Percentiles rank a stretch among this genome's conserved stretches.
Evolutionary conservation across 371 early-diverging fungal genomes (phyloP).

Genomic region (Thermomucor indicae-seudaticae): DNA sequence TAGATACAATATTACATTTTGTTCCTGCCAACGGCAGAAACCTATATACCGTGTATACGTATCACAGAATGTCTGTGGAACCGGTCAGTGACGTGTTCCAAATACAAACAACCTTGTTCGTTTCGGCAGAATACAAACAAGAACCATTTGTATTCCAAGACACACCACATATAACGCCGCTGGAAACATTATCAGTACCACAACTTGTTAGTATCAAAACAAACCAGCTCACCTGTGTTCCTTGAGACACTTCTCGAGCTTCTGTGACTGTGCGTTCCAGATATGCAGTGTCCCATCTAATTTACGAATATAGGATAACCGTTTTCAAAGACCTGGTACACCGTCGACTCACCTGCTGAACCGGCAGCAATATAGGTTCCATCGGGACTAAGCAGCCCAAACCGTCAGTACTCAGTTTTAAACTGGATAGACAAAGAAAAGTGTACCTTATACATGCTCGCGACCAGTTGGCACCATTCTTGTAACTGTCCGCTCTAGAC

Average conservation of each 20-base stretch:
- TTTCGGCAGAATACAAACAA: constrained; percentile 70
- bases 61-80: background rate
- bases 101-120: constrained; percentile 60
- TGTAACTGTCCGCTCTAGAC: constrained; percentile 71
- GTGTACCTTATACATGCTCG: constrained; percentile 75
- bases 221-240: constrained; percentile 49
- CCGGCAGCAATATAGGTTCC: constrained; percentile 83
- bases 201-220: background rate
- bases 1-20: background rate
- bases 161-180: constrained; percentile 52
- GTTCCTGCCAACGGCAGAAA: background rate
- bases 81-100: constrained; percentile 42
- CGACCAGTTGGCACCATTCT: constrained; percentile 84
- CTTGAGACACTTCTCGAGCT: constrained; percentile 38
- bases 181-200: constrained; percentile 10
- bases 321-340: background rate
- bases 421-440: too few species aligned
- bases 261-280: constrained; percentile 65
- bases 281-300: constrained; percentile 72
- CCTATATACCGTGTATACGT: background rate
- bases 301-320: background rate
- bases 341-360: constrained; percentile 47
- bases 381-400: constrained; percentile 88
- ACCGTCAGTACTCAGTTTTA: too few species aligned
- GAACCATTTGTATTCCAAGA: constrained; percentile 62